Percentiles rank a stretch among this genome's conserved stretches.
These are phyloP conservation scores for Coniochaeta sp. DNA, from an alignment of 2,329 filamentous ascomycete genomes.

Conservation along the genomic window DNA sequence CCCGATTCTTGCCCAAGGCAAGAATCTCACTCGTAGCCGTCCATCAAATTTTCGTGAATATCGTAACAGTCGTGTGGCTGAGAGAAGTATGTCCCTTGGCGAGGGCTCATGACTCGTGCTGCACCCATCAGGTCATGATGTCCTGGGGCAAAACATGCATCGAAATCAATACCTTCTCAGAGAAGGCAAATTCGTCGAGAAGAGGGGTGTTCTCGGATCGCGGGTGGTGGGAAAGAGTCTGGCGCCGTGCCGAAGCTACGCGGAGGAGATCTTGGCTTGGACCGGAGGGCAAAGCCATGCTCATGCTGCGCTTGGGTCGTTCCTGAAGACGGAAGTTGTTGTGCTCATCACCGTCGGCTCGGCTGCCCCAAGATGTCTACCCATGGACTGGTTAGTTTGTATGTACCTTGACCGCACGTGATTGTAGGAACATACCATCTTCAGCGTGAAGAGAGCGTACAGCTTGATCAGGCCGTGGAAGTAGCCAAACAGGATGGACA, in stretches of 20 bases:
- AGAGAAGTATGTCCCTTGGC: neutral
- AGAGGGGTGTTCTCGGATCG: neutral
- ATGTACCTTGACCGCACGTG: neutral
- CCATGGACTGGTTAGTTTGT: conserved; percentile 3
- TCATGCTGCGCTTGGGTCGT: conserved; percentile 22
- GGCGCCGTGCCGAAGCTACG: neutral
- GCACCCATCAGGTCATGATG: neutral
- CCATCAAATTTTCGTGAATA: neutral
- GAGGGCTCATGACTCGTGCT: neutral
- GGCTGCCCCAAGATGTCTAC: conserved; percentile 92
- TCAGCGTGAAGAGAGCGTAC: conserved; percentile 75
- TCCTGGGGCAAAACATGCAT: neutral
- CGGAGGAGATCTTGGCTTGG: conserved; percentile 17
- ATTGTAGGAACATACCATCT: conserved; percentile 56
- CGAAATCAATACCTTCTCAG: neutral
- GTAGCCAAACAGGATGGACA: conserved; percentile 89
- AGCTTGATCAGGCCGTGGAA: conserved; percentile 90
- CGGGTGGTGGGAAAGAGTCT: neutral
- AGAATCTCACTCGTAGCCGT: neutral
- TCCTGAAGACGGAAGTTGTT: conserved; percentile 36
- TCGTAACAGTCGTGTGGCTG: neutral
- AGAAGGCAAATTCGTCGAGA: neutral
- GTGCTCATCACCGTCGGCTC: conserved; percentile 83
- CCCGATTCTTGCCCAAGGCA: neutral
- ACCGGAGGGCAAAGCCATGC: conserved; percentile 25